Conservation (phyloP, 305 asterid genomes). For the Coffea humblotiana region DNA sequence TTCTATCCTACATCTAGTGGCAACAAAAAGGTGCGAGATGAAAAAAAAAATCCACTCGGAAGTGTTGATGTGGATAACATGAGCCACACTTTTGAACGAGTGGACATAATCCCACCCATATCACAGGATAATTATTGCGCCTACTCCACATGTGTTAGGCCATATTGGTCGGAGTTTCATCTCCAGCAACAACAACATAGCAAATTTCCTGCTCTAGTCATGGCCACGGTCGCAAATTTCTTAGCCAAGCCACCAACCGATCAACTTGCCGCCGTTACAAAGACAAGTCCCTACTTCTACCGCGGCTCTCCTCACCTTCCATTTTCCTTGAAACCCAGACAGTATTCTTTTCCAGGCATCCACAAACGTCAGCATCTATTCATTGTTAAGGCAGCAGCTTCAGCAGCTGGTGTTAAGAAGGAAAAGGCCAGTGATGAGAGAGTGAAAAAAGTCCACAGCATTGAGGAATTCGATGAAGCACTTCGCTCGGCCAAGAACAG, state of each 20-base stretch:
- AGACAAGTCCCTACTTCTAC: slow-evolving; percentile 29
- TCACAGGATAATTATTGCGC: neutral
- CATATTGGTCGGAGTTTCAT: neutral
- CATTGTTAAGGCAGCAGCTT: slow-evolving; percentile 45
- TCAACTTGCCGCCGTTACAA: slow-evolving; percentile 42
- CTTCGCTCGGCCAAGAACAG: slow-evolving; percentile 60
- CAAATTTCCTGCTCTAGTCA: slow-evolving; percentile 4
- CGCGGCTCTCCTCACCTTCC: slow-evolving; percentile 21
- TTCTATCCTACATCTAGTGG: neutral
- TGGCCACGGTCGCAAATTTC: slow-evolving; percentile 68
- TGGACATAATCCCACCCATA: slow-evolving; percentile 21
- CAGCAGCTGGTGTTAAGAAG: slow-evolving; percentile 45
- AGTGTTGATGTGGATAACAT: slow-evolving; percentile 16
- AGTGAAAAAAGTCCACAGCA: slow-evolving; percentile 58
- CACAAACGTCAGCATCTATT: slow-evolving; percentile 18
- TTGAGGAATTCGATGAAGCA: slow-evolving; percentile 71
- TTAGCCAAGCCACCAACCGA: slow-evolving; percentile 49
- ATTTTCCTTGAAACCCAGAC: slow-evolving; percentile 26
- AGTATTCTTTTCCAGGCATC: neutral
- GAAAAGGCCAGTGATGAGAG: slow-evolving; percentile 40
- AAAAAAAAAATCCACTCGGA: slow-evolving; percentile 13
- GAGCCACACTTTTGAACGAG: slow-evolving; percentile 22
- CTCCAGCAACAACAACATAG: slow-evolving; percentile 10
- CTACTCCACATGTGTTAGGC: neutral
- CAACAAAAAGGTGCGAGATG: neutral